phyloP scores from a whole-genome alignment of 2,329 filamentous ascomycete species.

The Arthrobotrys iridis region DNA sequence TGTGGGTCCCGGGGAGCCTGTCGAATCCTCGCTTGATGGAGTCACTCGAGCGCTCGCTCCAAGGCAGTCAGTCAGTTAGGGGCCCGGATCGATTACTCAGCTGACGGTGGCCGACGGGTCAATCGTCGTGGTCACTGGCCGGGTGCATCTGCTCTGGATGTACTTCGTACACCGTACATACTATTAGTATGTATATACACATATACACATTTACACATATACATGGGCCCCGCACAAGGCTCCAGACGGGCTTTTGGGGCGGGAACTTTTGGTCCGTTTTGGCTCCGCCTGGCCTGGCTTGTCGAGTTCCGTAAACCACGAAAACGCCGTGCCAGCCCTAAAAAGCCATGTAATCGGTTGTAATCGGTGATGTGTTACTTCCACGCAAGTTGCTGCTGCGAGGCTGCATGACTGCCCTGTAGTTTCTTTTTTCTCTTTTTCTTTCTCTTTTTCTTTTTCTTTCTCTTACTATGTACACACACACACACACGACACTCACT shows the following conservation, averaged over 20 bases:
- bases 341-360: slow-evolving; percentile 20
- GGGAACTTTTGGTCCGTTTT: neutral
- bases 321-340: slow-evolving; percentile 21
- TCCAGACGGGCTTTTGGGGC: slow-evolving; percentile 2
- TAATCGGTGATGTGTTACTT: slow-evolving; percentile 11
- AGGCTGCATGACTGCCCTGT: slow-evolving; percentile 20
- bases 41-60: neutral
- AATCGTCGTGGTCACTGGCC: slow-evolving; percentile 23
- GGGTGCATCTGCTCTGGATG: neutral
- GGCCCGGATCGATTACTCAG: slow-evolving; percentile 36
- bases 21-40: slow-evolving; percentile 9
- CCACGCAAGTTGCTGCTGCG: slow-evolving; percentile 20
- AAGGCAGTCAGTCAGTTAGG: slow-evolving; percentile 20
- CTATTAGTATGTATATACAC: too few species aligned
- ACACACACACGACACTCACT: too few species aligned
- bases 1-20: too few species aligned
- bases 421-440: neutral
- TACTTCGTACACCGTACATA: neutral
- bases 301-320: slow-evolving; percentile 19
- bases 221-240: too few species aligned
- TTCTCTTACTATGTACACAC: too few species aligned
- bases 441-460: too few species aligned
- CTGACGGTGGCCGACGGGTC: slow-evolving; percentile 13
- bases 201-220: too few species aligned
- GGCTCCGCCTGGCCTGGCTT: slow-evolving; percentile 18